Percentiles rank a stretch among this genome's conserved stretches.
These are phyloP conservation scores for Rhizopogon salebrosus DNA, from an alignment of 768 basidiomycete genomes.

Conservation along the genomic window DNA sequence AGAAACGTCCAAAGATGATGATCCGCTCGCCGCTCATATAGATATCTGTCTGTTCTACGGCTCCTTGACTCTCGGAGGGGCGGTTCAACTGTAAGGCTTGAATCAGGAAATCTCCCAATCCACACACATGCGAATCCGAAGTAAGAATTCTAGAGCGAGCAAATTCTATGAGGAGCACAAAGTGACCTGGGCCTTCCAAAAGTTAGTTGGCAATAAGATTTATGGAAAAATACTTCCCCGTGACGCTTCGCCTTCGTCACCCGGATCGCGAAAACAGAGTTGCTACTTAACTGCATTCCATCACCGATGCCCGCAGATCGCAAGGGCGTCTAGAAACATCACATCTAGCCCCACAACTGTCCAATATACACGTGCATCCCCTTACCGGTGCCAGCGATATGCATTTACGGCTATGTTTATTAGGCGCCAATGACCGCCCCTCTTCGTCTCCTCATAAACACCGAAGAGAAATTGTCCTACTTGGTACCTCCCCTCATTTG, in stretches of 20 bases:
- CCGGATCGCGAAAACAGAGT: not conserved
- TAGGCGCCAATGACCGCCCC: not conserved
- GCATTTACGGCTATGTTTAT: not conserved
- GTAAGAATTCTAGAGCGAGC: not conserved
- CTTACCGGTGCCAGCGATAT: not conserved
- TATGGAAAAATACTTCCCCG: not conserved
- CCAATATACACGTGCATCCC: not conserved
- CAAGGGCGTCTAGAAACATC: not conserved
- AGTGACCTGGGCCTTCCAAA: not conserved
- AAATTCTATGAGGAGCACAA: not conserved
- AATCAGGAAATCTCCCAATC: not conserved
- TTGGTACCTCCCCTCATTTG: not conserved
- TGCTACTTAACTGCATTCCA: not conserved
- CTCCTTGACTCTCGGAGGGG: not conserved
- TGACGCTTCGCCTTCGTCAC: not conserved
- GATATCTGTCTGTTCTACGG: not conserved
- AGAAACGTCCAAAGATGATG: not conserved
- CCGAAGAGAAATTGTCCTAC: not conserved
- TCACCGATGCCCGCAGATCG: not conserved
- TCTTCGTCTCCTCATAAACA: constrained; percentile 2
- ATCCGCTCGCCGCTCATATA: not conserved
- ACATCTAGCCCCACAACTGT: not conserved
- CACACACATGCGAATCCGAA: not conserved
- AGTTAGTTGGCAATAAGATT: not conserved
- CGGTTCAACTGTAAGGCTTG: not conserved